Evolutionary conservation across 2,329 filamentous ascomycete species (phyloP).

Genomic region (Diaporthe sp.): DNA sequence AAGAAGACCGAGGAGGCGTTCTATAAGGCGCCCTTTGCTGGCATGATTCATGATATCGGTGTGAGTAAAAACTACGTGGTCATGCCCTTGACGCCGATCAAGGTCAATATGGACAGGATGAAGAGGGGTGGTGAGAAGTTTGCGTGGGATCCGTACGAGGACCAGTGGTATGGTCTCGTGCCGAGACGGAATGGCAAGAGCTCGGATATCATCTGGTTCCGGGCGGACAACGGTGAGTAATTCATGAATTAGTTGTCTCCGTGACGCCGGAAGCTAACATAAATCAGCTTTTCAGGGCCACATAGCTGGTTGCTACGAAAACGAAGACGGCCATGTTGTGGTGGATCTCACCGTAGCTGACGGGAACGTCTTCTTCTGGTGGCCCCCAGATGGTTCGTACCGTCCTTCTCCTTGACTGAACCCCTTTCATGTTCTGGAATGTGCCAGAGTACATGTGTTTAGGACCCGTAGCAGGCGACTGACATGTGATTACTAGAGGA

Average conservation of each 20-base stretch:
- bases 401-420: background rate
- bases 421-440: background rate
- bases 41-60: conserved; percentile 64
- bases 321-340: conserved; percentile 55
- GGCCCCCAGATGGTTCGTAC: conserved; percentile 48
- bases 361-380: conserved; percentile 59
- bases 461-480: background rate
- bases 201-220: conserved; percentile 63
- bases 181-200: conserved; percentile 59
- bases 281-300: conserved; percentile 56
- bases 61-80: conserved; percentile 59
- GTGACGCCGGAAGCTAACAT: background rate
- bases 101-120: conserved; percentile 55
- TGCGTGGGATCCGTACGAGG: conserved; percentile 63
- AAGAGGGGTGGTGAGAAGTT: conserved; percentile 60
- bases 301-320: conserved; percentile 59
- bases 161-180: conserved; percentile 65
- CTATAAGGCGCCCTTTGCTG: conserved; percentile 61
- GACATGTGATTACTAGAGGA: conserved; percentile 26
- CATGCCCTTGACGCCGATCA: conserved; percentile 59
- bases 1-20: conserved; percentile 57
- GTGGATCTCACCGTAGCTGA: conserved; percentile 54
- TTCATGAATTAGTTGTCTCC: background rate
- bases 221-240: conserved; percentile 59
- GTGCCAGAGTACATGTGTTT: too few species aligned